These are phyloP conservation scores for Primulina tabacum DNA, from an alignment of 257 asterid genomes.

Conservation along the genomic window DNA sequence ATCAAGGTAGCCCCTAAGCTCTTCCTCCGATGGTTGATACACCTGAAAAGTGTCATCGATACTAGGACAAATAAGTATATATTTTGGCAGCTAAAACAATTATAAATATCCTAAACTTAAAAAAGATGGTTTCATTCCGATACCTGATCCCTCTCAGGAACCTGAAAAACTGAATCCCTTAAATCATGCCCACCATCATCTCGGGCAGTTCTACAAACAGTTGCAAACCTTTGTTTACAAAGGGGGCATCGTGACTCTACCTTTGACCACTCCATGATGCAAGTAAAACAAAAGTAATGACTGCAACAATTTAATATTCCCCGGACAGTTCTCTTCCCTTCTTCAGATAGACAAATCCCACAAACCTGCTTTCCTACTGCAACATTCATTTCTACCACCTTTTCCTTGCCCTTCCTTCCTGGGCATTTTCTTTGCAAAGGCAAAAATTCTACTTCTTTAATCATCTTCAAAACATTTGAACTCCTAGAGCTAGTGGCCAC, in stretches of 20 bases:
- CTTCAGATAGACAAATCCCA: constrained; percentile 88
- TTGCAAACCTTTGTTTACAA: constrained; percentile 69
- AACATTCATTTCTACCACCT: constrained; percentile 48
- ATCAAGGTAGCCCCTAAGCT: constrained; percentile 76
- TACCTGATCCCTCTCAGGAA: constrained; percentile 95
- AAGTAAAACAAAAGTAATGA: constrained; percentile 69
- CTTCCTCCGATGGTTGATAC: constrained; percentile 96
- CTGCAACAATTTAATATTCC: constrained; percentile 76
- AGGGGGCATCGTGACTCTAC: constrained; percentile 75
- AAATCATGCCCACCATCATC: constrained; percentile 48
- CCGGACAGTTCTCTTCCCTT: constrained; percentile 64
- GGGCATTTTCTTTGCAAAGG: constrained; percentile 41
- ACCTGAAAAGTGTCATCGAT: constrained; percentile 46
- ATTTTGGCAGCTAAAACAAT: background rate
- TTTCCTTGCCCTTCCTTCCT: constrained; percentile 67
- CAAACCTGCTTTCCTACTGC: constrained; percentile 75
- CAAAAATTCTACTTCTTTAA: constrained; percentile 32
- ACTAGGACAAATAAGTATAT: background rate
- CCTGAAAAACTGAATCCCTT: constrained; percentile 53
- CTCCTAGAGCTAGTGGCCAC: constrained; percentile 42
- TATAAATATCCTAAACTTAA: background rate
- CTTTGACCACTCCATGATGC: constrained; percentile 83
- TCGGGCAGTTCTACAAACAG: constrained; percentile 60
- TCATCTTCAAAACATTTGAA: constrained; percentile 34
- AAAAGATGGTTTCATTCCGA: background rate